These are phyloP conservation scores for Xylaria sp. DNA, from an alignment of 2,329 filamentous ascomycete genomes.

Conservation along the genomic window DNA sequence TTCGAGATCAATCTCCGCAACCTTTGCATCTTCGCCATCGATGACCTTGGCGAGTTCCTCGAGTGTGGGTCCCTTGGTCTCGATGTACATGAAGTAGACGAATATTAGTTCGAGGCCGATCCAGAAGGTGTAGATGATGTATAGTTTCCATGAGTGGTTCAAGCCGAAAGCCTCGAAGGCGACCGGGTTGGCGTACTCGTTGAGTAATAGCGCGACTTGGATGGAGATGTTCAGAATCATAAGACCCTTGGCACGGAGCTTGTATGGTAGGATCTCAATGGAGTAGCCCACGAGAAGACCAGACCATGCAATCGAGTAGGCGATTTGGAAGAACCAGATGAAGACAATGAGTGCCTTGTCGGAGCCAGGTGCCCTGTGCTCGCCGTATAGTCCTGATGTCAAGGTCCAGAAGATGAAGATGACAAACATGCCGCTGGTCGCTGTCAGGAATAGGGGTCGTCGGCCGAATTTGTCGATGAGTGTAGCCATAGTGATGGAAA, in stretches of 20 bases:
- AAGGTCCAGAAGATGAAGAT: conserved; percentile 64
- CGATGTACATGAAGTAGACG: conserved; percentile 66
- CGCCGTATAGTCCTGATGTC: conserved; percentile 57
- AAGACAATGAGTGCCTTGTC: conserved; percentile 58
- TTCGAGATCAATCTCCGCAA: conserved; percentile 58
- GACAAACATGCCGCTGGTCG: conserved; percentile 57
- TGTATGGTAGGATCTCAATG: conserved; percentile 63
- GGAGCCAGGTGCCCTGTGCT: conserved; percentile 50
- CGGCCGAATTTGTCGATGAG: conserved; percentile 66
- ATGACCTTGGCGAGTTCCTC: conserved; percentile 75
- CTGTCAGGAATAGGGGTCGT: conserved; percentile 63
- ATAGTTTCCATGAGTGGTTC: conserved; percentile 62
- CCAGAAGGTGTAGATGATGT: conserved; percentile 67
- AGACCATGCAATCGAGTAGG: conserved; percentile 67
- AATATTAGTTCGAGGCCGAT: conserved; percentile 65
- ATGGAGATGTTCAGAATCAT: conserved; percentile 68
- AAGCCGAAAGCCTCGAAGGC: conserved; percentile 59
- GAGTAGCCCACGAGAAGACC: conserved; percentile 65
- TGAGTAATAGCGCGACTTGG: conserved; percentile 65
- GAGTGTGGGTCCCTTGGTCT: conserved; percentile 72
- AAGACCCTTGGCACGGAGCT: conserved; percentile 61
- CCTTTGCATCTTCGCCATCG: conserved; percentile 66
- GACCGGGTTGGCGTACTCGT: conserved; percentile 64
- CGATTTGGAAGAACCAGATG: conserved; percentile 61
- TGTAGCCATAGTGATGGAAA: conserved; percentile 62